Evolutionary conservation across 331 rosid genomes (phyloP), one percentile per base, ranked within the genome.

Genomic region (Quercus phellos): DNA sequence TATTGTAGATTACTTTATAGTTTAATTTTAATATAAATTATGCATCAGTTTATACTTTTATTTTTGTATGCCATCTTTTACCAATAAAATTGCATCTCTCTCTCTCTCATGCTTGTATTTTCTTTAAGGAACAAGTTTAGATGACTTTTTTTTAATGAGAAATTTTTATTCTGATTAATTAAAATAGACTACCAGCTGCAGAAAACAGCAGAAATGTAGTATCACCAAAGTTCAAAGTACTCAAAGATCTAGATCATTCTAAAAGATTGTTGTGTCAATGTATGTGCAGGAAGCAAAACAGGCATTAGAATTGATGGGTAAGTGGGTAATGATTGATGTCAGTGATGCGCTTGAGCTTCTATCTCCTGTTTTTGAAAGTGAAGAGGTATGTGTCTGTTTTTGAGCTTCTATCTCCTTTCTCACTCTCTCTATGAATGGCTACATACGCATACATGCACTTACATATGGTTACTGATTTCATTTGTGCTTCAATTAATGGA

Each of bases 241-340:
- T 26, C 4, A 61, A 63, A 24, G 64, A 26, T 61, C 46, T 46
- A 34, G 30, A 68, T 55, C 35, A 73, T 76, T 68, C 64, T 77
- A 43, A 42, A 5, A 77, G 21, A 27, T 76, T 77, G 26, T 42
- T 53, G 72, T 79, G 68, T 72, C 77, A 42, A 70, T 87, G 70
- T 80, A 24, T 55, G 61, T 79, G 75, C 93, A 95, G 99, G 99
- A 95, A 89, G 99, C 98, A 78, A 95, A 95, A 74, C 99, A 93
- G 87, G 98, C 97, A 51, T 77, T 95, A 59, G 97, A 95, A 53
- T 86, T 95, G 79, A 93, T 93, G 93, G 90, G 93, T 51, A 95
- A 85, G 88, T 93, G 98, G 99, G 92, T 89, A 85, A 89, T 89
- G 93, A 95, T 95, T 91, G 99, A 95, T 73, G 97, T 95, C 74